Conservation (phyloP, 1,284 basidiomycete genomes). For the Cerioporus squamosus region DNA sequence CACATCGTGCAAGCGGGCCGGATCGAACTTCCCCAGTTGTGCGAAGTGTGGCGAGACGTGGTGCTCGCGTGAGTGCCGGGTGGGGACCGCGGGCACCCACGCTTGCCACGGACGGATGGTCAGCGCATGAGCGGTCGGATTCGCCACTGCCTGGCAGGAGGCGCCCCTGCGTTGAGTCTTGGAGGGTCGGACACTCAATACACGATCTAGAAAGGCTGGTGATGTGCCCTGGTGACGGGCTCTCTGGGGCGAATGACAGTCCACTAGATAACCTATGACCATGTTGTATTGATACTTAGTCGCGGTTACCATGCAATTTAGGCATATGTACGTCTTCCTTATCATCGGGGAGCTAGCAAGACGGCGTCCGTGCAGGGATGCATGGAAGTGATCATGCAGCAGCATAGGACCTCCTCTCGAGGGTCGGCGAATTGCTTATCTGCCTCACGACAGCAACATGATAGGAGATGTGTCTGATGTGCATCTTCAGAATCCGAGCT, state of each 20-base stretch:
- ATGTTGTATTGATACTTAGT: slow-evolving; percentile 1
- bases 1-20: slow-evolving; percentile 58
- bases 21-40: slow-evolving; percentile 68
- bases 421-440: too few relatives aligned
- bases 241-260: not conserved
- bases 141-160: not conserved
- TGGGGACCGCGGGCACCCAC: slow-evolving; percentile 50
- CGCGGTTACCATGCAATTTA: not conserved
- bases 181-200: not conserved
- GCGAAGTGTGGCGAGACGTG: slow-evolving; percentile 64
- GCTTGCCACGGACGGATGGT: slow-evolving; percentile 36
- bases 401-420: too few relatives aligned
- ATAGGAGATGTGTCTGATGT: too few relatives aligned
- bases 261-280: slow-evolving; percentile 5
- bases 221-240: slow-evolving; percentile 4
- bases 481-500: too few relatives aligned
- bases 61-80: slow-evolving; percentile 71
- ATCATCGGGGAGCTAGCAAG: too few relatives aligned
- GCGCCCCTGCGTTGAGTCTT: not conserved
- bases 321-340: not conserved
- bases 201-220: not conserved
- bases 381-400: too few relatives aligned
- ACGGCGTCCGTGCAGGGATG: too few relatives aligned
- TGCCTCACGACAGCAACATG: too few relatives aligned
- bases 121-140: not conserved